These are phyloP conservation scores for Juglanconis sp. DNA, from an alignment of 2,329 filamentous ascomycete genomes.

Conservation along the genomic window DNA sequence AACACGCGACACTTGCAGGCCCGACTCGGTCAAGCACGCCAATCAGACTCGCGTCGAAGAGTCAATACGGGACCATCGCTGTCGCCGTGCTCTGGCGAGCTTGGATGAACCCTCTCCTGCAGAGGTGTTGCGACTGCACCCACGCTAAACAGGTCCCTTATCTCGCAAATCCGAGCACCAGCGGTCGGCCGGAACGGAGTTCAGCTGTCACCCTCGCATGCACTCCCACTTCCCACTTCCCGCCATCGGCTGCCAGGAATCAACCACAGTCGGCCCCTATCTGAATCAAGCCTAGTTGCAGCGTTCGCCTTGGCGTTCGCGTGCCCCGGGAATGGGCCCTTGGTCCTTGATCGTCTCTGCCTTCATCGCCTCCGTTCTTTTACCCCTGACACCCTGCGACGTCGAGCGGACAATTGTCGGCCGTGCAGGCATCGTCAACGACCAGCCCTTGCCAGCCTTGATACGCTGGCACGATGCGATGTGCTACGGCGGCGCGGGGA, in stretches of 20 bases:
- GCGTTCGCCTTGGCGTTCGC: not conserved
- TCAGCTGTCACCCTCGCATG: not conserved
- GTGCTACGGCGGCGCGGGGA: not conserved
- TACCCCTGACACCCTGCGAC: conserved; percentile 12
- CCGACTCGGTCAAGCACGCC: not conserved
- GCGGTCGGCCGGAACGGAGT: conserved; percentile 8
- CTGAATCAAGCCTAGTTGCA: not conserved
- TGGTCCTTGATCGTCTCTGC: conserved; percentile 1
- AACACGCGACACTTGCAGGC: not conserved
- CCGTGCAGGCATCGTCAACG: conserved; percentile 1
- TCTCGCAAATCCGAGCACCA: conserved; percentile 9
- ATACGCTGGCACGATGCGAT: not conserved
- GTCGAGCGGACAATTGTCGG: conserved; percentile 14
- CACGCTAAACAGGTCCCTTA: not conserved
- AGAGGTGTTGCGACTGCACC: not conserved
- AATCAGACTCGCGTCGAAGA: not conserved
- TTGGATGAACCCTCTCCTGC: not conserved
- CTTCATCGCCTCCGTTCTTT: conserved; percentile 8
- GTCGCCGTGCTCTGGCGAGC: not conserved
- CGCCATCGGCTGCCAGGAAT: not conserved
- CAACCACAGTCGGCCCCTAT: not conserved
- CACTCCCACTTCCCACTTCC: too few relatives aligned
- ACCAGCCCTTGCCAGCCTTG: conserved; percentile 4
- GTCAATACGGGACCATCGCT: not conserved
- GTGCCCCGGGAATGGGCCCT: not conserved